A percentile compares a stretch with the other conserved stretches of the same genome.
Evolutionary conservation across 2,329 filamentous ascomycete genomes (phyloP).

Genomic region (Aaosphaeria pasadenensis): DNA sequence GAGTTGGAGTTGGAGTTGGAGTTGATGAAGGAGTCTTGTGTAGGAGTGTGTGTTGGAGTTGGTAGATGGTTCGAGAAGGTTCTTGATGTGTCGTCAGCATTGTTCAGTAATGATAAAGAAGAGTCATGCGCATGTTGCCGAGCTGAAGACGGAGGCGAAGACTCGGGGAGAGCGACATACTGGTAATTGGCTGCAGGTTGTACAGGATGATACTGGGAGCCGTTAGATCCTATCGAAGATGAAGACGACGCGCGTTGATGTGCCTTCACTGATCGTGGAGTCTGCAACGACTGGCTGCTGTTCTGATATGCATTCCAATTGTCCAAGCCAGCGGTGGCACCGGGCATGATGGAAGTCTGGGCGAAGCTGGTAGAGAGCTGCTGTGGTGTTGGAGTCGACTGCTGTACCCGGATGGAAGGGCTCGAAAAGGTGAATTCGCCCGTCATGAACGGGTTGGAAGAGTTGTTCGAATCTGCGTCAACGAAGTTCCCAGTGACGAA

Average conservation of each 20-base stretch:
- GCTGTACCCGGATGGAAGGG: slow-evolving; percentile 39
- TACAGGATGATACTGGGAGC: slow-evolving; percentile 31
- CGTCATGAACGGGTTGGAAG: slow-evolving; percentile 31
- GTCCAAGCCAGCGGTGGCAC: slow-evolving; percentile 22
- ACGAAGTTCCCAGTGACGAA: slow-evolving; percentile 13
- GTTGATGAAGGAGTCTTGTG: slow-evolving; percentile 50
- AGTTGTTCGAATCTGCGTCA: slow-evolving; percentile 7
- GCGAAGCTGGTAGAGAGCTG: slow-evolving; percentile 18
- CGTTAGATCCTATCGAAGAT: slow-evolving; percentile 37
- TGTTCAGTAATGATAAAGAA: slow-evolving; percentile 6
- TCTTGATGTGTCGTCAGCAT: slow-evolving; percentile 37
- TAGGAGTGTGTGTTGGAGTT: slow-evolving; percentile 54
- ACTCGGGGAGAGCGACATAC: slow-evolving; percentile 46
- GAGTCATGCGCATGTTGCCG: slow-evolving; percentile 24
- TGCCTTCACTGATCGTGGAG: slow-evolving; percentile 23
- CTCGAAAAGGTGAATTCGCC: slow-evolving; percentile 29
- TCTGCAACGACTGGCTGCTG: slow-evolving; percentile 29
- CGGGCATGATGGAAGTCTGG: slow-evolving; percentile 30
- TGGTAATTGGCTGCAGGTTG: slow-evolving; percentile 31
- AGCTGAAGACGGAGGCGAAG: slow-evolving; percentile 39
- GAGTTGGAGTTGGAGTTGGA: slow-evolving; percentile 41
- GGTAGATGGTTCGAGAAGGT: slow-evolving; percentile 51
- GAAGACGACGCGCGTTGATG: slow-evolving; percentile 40
- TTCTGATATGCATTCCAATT: slow-evolving; percentile 33
- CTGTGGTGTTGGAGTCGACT: slow-evolving; percentile 39